phyloP scores from a whole-genome alignment of 2,329 filamentous ascomycete genomes.

The Sclerotiophoma versabilis region DNA sequence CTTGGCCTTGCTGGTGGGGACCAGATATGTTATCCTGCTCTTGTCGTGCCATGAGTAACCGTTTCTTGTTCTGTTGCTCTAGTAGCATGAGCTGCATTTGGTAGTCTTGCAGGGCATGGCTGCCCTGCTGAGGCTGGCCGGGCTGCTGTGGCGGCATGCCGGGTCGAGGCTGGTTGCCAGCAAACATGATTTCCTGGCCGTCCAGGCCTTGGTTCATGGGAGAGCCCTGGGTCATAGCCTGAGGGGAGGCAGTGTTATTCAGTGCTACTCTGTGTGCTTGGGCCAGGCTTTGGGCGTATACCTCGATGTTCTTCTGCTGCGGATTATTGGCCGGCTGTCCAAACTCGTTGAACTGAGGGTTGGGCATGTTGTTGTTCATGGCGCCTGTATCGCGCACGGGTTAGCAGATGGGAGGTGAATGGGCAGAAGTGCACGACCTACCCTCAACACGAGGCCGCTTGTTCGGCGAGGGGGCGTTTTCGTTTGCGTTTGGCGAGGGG shows the following conservation, averaged over 20 bases:
- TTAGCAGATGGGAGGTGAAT: constrained; percentile 49
- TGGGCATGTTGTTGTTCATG: constrained; percentile 77
- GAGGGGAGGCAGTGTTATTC: constrained; percentile 80
- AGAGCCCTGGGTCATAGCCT: constrained; percentile 80
- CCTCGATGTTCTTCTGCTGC: constrained; percentile 84
- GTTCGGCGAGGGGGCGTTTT: constrained; percentile 90
- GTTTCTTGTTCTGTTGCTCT: constrained; percentile 87
- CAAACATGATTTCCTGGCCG: constrained; percentile 44
- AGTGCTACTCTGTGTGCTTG: constrained; percentile 83
- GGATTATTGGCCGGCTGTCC: constrained; percentile 61
- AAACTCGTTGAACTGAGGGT: constrained; percentile 75
- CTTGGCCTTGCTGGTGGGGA: constrained; percentile 56
- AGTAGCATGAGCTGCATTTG: constrained; percentile 89
- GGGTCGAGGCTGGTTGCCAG: constrained; percentile 42
- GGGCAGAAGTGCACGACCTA: constrained; percentile 39
- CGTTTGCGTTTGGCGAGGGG: constrained; percentile 80
- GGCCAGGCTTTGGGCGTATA: constrained; percentile 84
- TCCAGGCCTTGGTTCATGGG: constrained; percentile 73
- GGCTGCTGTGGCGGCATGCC: constrained; percentile 68
- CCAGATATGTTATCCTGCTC: constrained; percentile 74
- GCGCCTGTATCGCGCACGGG: constrained; percentile 70
- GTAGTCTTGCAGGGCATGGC: constrained; percentile 84
- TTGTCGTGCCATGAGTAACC: constrained; percentile 81
- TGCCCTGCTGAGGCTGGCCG: constrained; percentile 64
- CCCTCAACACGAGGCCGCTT: constrained; percentile 87